Conservation (phyloP, 495 filamentous ascomycete species). For the Cladorrhinum samala region DNA sequence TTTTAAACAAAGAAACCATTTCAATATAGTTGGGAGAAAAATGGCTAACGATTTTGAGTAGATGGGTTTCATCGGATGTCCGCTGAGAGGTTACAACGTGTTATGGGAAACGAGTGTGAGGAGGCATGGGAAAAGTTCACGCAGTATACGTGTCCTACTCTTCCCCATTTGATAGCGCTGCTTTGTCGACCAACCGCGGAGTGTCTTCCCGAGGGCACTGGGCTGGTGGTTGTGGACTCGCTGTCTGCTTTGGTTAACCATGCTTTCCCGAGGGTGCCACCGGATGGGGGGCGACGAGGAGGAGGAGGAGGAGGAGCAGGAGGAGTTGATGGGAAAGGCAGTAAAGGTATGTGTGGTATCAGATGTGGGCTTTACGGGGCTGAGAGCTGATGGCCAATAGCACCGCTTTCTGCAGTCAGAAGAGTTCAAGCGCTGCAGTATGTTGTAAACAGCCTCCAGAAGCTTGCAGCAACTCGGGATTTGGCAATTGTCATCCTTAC, state of each 20-base stretch:
- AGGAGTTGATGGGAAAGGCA: constrained; percentile 15
- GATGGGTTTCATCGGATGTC: constrained; percentile 32
- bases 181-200: constrained; percentile 53
- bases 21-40: not conserved
- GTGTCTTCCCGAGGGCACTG: constrained; percentile 55
- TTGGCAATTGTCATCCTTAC: constrained; percentile 64
- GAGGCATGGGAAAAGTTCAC: constrained; percentile 14
- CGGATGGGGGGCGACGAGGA: too few species aligned
- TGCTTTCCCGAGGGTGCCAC: constrained; percentile 53
- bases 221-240: constrained; percentile 69
- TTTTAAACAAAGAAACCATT: not conserved
- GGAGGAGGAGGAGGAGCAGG: not conserved
- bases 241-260: constrained; percentile 67
- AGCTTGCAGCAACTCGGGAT: constrained; percentile 61
- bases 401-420: constrained; percentile 28
- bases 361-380: not conserved
- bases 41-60: constrained; percentile 9
- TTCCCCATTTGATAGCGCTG: constrained; percentile 74
- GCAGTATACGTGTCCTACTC: constrained; percentile 41
- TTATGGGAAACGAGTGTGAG: constrained; percentile 3
- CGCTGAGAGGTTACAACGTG: constrained; percentile 20
- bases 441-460: constrained; percentile 48
- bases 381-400: constrained; percentile 20
- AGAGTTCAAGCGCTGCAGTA: constrained; percentile 41
- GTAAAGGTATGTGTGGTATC: constrained; percentile 16